Evolutionary conservation across 202 grass and related monocot species (phyloP), one percentile per base, ranked within the genome.

Genomic region (Panicum hallii): DNA sequence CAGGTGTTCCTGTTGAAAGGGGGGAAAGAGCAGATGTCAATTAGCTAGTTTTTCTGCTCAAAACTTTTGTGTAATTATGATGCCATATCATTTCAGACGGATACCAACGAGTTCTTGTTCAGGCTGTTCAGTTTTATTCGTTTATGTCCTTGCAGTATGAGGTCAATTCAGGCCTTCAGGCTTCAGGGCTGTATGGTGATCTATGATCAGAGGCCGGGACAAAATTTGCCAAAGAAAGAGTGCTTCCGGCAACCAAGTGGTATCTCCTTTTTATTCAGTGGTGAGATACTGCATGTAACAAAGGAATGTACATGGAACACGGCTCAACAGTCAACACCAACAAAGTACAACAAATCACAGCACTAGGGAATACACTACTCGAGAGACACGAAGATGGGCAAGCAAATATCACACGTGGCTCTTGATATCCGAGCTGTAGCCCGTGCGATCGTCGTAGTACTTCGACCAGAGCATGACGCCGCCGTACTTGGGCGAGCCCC

Each of bases 391-490:
- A 20, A 32, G 68, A 38, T 4, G 16, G 32, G n/a, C n/a, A 61
- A 0, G 67, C 50, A 30, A 20, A 4, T 34, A 7, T 81, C 74
- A 87, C 2, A 89, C 92, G 7, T 74, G 67, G 44, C 13, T 81
- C 32, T 79, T 75, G 66, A 95, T 89, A 72, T 73, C 81, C 11
- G 57, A 56, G 81, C 93, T 92, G 75, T 90, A 95, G 11, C 88
- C 86, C 10, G 83, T 90, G 22, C 43, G 74, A 8, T 84, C 71
- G 30, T 95, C 93, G 83, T 88, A 86, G 79, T 40, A 92, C 63
- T 91, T 92, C 36, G 82, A 83, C 90, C 92, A 94, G 41, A 94
- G 45, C 89, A 94, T 90, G 20, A 92, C 85, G 58, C 92, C 89
- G 4, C 92, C 92, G 60, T 94, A 94, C 87, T 80, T 85, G 54